Evolutionary conservation across 2,329 filamentous ascomycete genomes (phyloP).

Genomic region (Arachnomyces sp.): DNA sequence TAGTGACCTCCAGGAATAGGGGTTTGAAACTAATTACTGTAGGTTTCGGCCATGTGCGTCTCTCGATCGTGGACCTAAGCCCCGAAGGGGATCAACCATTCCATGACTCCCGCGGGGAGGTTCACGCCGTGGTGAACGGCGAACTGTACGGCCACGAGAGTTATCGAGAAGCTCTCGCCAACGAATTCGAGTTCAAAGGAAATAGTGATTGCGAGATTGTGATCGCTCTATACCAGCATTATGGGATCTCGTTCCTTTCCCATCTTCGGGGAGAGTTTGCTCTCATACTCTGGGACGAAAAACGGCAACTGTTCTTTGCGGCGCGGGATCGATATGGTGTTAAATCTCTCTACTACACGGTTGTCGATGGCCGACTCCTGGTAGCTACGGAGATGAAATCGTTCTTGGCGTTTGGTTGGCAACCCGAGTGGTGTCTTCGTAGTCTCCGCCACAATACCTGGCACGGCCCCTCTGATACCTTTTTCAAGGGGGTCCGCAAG

Average conservation of each 20-base stretch:
- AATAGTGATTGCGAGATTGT: conserved; percentile 46
- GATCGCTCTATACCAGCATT: conserved; percentile 43
- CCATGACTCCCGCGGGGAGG: conserved; percentile 26
- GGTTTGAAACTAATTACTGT: conserved; percentile 3
- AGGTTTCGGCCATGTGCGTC: conserved; percentile 43
- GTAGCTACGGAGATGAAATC: conserved; percentile 49
- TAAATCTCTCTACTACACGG: conserved; percentile 49
- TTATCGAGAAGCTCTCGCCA: conserved; percentile 30
- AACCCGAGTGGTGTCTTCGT: conserved; percentile 46
- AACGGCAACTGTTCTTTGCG: conserved; percentile 35
- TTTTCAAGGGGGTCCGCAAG: conserved; percentile 44
- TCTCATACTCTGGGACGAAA: conserved; percentile 43
- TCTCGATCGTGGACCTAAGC: conserved; percentile 47
- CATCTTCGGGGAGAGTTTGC: conserved; percentile 49
- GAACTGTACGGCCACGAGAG: conserved; percentile 50
- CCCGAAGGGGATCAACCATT: conserved; percentile 42
- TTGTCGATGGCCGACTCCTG: conserved; percentile 33
- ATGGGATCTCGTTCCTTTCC: conserved; percentile 39
- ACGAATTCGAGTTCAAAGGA: conserved; percentile 39
- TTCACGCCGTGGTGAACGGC: conserved; percentile 53
- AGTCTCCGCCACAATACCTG: conserved; percentile 38
- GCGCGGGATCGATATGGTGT: conserved; percentile 50
- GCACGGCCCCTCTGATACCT: conserved; percentile 38
- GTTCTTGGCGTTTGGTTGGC: conserved; percentile 44
- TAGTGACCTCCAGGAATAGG: not conserved